Evolutionary conservation across 306 rosid species (phyloP), one percentile per base, ranked within the genome.

Genomic region (Medicago ruthenica): DNA sequence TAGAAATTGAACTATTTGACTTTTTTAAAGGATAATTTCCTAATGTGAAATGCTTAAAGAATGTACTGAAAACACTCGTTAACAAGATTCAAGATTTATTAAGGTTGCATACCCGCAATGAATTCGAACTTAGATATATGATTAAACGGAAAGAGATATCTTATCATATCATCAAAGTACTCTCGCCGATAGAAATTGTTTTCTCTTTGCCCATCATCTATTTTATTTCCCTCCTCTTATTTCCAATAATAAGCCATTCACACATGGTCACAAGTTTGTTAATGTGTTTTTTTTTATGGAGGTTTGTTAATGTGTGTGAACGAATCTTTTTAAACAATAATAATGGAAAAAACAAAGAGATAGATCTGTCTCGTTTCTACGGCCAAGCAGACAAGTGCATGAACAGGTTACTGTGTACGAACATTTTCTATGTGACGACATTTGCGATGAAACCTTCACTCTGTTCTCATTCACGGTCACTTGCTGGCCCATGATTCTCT

Each of bases 301-400:
- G n/a, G 5, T 20, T 39, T 39, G 31, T 22, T 18, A 9, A 41
- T 42, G 53, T 66, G 71, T 42, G 53, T 41, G 71, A 66, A 42
- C 11, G 54, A 41, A 41, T 67, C 37, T 41, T 67, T 65, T 4
- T 27, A 0, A 27, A 27, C 31, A 27, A 27, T 27, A 27, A 27
- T 27, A 21, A 36, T n/a, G 40, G 40, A 8, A 53, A 11, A n/a
- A 66, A 24, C 15, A 62, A 27, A 62, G 8, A 21, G 47, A 79
- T 73, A 61, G 70, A 79, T 72, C 11, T 79, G 44, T 79, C 17
- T 40, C 2, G 79, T 53, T 31, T 40, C 44, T 67, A 48, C 12
- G 64, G 50, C 63, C 62, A 12, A 12, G 63, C 63, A 62, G 64
- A 76, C 73, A 50, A 15, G 34, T 21, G 55, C 67, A 76, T n/a